Percentiles rank a stretch among this genome's conserved stretches.
These are phyloP conservation scores for Arabidopsis thaliana DNA, from an alignment of 345 rosid species.

Conservation along the genomic window TAIR10.1 NC_003070.9:2958501-2959000, in stretches of 20 bases:
- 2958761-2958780: constrained; percentile 88
- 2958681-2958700: constrained; percentile 10
- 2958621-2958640: constrained; percentile 89
- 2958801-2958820: constrained; percentile 88
- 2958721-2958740: constrained; percentile 55
- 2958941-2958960: too few relatives aligned
- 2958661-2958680: constrained; percentile 27
- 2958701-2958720: background rate
- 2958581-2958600: constrained; percentile 77
- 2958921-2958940: constrained; percentile 45
- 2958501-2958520: constrained; percentile 92
- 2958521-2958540: constrained; percentile 78
- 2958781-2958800: constrained; percentile 97
- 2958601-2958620: constrained; percentile 95
- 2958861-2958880: constrained; percentile 89
- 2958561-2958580: constrained; percentile 84
- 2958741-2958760: constrained; percentile 73
- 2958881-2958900: constrained; percentile 88
- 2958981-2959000: background rate
- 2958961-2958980: too few relatives aligned
- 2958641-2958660: constrained; percentile 73
- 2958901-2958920: constrained; percentile 83
- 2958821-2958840: constrained; percentile 70
- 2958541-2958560: constrained; percentile 89
- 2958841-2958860: constrained; percentile 70